Evolutionary conservation across 2,329 filamentous ascomycete genomes (phyloP).

Genomic region (Calonectria honghensis): DNA sequence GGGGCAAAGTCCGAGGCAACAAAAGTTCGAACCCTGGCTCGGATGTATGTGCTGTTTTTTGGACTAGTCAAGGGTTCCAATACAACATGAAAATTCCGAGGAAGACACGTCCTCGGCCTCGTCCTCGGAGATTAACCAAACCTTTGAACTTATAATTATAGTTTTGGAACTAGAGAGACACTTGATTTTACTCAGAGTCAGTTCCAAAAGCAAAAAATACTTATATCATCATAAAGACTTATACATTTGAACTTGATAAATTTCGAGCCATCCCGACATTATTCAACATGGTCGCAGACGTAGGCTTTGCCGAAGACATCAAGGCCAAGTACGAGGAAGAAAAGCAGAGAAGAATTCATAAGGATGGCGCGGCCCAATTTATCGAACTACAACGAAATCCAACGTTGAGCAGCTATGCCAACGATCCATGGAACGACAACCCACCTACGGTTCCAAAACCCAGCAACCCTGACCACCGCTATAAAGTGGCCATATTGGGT

Average conservation of each 20-base stretch:
- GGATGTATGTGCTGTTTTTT: background rate
- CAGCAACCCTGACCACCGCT: background rate
- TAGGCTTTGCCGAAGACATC: background rate
- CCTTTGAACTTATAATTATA: background rate
- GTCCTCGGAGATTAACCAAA: background rate
- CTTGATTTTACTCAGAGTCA: background rate
- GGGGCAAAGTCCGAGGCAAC: background rate
- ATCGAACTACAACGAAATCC: background rate
- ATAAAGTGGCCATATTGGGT: background rate
- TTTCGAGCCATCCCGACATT: background rate
- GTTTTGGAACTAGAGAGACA: background rate
- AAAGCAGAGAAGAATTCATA: background rate
- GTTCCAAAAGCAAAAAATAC: background rate
- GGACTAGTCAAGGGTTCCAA: background rate
- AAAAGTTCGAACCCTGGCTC: background rate
- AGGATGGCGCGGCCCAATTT: too few relatives aligned
- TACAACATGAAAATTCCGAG: background rate
- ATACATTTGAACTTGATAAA: background rate
- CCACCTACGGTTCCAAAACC: background rate
- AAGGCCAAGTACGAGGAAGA: slow-evolving; percentile 4
- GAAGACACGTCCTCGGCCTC: background rate
- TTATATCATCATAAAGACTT: background rate
- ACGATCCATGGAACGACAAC: background rate
- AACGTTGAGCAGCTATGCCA: background rate
- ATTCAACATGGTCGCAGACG: background rate